A percentile compares a stretch with the other conserved stretches of the same genome.
These are phyloP conservation scores for Candida nanaspora DNA, from an alignment of 805 yeast species.

Conservation along the genomic window DNA sequence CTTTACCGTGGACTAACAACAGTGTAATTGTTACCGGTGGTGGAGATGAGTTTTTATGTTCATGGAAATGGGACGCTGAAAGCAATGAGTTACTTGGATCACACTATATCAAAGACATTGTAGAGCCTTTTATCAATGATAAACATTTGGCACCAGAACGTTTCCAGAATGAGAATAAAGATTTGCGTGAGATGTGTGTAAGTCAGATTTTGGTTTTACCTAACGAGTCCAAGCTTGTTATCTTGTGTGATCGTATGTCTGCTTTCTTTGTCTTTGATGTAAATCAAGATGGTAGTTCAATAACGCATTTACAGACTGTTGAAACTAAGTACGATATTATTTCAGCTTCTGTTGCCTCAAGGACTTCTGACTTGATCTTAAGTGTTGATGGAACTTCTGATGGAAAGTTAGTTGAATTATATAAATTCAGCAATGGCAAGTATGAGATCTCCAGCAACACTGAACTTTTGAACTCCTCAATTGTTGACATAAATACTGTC, in stretches of 20 bases:
- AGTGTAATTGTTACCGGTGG: slow-evolving; percentile 73
- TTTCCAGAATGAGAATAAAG: slow-evolving; percentile 45
- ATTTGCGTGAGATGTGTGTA: slow-evolving; percentile 46
- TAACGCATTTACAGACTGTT: slow-evolving; percentile 26
- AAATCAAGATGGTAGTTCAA: slow-evolving; percentile 20
- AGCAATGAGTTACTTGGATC: slow-evolving; percentile 42
- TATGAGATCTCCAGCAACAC: slow-evolving; percentile 20
- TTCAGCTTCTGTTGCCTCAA: slow-evolving; percentile 15
- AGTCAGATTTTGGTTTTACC: slow-evolving; percentile 25
- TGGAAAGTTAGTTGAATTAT: slow-evolving; percentile 14
- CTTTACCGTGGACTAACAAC: slow-evolving; percentile 43
- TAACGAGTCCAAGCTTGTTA: slow-evolving; percentile 26
- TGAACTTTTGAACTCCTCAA: slow-evolving; percentile 9
- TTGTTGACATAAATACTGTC: slow-evolving; percentile 21
- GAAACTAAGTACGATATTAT: slow-evolving; percentile 19
- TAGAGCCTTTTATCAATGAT: slow-evolving; percentile 36
- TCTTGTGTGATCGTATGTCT: slow-evolving; percentile 41
- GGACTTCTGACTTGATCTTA: slow-evolving; percentile 15
- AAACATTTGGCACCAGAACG: slow-evolving; percentile 59
- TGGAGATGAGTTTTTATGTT: slow-evolving; percentile 69
- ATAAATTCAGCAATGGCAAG: slow-evolving; percentile 18
- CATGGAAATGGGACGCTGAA: slow-evolving; percentile 68
- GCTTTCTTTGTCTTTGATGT: slow-evolving; percentile 32
- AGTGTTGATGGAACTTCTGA: slow-evolving; percentile 20
- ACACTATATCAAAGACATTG: slow-evolving; percentile 28